Base-by-base conservation (phyloP, 116 monocot species). In the Papilionanthe hybrid region DNA sequence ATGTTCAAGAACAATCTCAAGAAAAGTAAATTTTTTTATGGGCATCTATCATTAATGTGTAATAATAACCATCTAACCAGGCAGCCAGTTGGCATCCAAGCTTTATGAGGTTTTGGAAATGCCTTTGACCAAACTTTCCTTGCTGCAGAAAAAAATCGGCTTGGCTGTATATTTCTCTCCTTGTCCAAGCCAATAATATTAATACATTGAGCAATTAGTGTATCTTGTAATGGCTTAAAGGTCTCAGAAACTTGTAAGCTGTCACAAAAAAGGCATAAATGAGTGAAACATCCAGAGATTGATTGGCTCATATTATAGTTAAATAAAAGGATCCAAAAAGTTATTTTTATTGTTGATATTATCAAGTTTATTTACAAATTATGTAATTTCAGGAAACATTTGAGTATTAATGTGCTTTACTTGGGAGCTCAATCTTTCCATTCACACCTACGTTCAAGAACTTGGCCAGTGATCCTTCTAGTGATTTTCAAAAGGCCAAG, bases 51-150 rank as follows among this genome's bases (percentile, higher is more conserved):
- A 43, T 30, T 41, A 12, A 63, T 18, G 22, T 37, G 72, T 48
- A 49, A 29, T 27, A 13, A 79, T 25, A 72, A 43, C 55, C 29
- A 29, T 23, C 74, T 28, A 91, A 99, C 99, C 95, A 99, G 83
- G 76, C 95, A 99, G 48, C 99, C 91, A 42, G 99, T 99, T 78
- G 99, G 99, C 74, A 95, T 57, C 99, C 99, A 99, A 83, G 85
- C 81, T 91, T 84, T 89, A 84, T 78, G 84, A 83, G 99, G 86
- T 79, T 93, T 99, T 81, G 95, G 99, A 83, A 95, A 91, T 68
- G 73, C 85, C 89, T 90, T 99, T 23, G 93, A 88, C 87, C 82
- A 87, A 72, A 95, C 27, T 3, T 75, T 41, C 75, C 80, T 90
- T 47, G 85, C 77, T 41, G 84, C 58, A 55, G 86, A 86, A 80